These are phyloP conservation scores for Darksidea phi DNA, from an alignment of 495 filamentous ascomycete genomes.

Conservation along the genomic window DNA sequence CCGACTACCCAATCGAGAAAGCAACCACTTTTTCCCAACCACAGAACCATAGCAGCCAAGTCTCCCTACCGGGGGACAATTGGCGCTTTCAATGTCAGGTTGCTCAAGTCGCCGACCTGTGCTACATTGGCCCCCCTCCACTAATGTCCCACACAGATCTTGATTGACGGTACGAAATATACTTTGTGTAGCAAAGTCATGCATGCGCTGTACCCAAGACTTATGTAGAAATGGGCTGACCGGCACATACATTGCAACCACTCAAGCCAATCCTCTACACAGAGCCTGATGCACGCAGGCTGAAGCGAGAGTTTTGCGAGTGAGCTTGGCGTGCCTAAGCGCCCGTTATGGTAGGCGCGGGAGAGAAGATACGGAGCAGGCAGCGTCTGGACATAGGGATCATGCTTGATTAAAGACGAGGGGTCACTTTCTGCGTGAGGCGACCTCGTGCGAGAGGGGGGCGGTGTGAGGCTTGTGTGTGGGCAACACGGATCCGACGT, in stretches of 20 bases:
- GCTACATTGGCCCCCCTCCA: neutral
- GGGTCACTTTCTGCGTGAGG: neutral
- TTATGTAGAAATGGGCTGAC: neutral
- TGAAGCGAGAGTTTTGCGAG: neutral
- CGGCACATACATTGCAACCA: neutral
- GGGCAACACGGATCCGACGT: too few relatives aligned
- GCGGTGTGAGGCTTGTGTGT: too few relatives aligned
- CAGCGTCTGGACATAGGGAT: neutral
- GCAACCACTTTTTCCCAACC: too few relatives aligned
- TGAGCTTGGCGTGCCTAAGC: slow-evolving; percentile 9
- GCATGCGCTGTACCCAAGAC: too few relatives aligned
- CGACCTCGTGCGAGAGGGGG: too few relatives aligned
- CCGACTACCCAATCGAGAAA: too few relatives aligned
- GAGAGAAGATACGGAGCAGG: slow-evolving; percentile 19
- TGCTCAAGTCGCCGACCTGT: slow-evolving; percentile 20
- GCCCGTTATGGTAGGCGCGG: neutral
- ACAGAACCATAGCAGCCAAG: too few relatives aligned
- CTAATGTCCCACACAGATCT: neutral
- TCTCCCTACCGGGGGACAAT: too few relatives aligned
- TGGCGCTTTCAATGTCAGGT: neutral
- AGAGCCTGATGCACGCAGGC: neutral
- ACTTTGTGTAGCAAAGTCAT: too few relatives aligned
- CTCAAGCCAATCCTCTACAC: too few relatives aligned
- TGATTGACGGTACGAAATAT: too few relatives aligned
- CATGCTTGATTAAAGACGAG: neutral